phyloP scores from a whole-genome alignment of 2,329 filamentous ascomycete genomes.

The Cladophialophora immunda region DNA sequence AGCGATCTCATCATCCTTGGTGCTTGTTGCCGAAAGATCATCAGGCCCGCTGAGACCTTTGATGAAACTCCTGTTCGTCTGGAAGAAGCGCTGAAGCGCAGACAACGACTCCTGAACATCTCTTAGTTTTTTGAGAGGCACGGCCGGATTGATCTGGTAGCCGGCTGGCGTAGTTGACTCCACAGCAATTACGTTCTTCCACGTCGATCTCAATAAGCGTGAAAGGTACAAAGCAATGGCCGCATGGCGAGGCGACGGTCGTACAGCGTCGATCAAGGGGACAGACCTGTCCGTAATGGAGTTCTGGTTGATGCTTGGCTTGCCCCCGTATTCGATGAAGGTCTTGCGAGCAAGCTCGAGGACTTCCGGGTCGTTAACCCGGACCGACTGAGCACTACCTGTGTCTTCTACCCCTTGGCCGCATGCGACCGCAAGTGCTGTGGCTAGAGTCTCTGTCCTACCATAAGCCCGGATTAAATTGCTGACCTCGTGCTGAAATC shows the following conservation, averaged over 20 bases:
- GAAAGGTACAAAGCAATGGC: conserved; percentile 88
- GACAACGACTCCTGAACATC: conserved; percentile 82
- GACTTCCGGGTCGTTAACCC: conserved; percentile 81
- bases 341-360: conserved; percentile 84
- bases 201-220: conserved; percentile 85
- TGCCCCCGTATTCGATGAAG: conserved; percentile 92
- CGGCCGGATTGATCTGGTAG: conserved; percentile 71
- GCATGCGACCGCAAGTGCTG: conserved; percentile 92
- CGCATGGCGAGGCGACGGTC: conserved; percentile 86
- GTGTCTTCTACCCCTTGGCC: conserved; percentile 88
- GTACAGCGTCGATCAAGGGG: conserved; percentile 80
- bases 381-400: conserved; percentile 72
- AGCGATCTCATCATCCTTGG: conserved; percentile 88
- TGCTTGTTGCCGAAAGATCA: conserved; percentile 78
- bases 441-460: conserved; percentile 85
- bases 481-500: conserved; percentile 80
- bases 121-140: conserved; percentile 73
- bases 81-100: conserved; percentile 80
- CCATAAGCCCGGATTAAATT: conserved; percentile 88
- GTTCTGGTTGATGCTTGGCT: conserved; percentile 83
- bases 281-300: conserved; percentile 67
- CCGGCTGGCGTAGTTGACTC: conserved; percentile 65
- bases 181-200: conserved; percentile 79
- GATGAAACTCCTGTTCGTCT: conserved; percentile 88
- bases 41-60: conserved; percentile 93